A percentile compares a stretch with the other conserved stretches of the same genome.
Conservation (phyloP, 1,284 basidiomycete species). For the Cutaneotrichosporon sp. region DNA sequence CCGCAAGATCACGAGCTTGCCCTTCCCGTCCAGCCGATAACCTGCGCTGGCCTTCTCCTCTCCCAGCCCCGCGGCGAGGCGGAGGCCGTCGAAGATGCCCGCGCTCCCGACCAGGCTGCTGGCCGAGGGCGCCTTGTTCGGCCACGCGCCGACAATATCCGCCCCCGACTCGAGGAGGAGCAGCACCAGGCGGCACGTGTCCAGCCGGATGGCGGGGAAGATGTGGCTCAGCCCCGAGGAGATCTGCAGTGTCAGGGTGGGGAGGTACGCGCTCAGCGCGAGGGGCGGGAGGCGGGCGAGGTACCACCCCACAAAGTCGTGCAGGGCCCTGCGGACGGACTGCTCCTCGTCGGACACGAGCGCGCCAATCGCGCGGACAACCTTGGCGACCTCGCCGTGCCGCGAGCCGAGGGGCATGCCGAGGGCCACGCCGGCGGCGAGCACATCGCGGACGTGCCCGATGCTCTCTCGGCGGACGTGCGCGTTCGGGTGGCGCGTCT, state of each 20-base stretch:
- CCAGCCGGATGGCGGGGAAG: conserved; percentile 88
- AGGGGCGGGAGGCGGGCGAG: conserved; percentile 62
- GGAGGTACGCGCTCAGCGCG: conserved; percentile 68
- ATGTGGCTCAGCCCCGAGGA: conserved; percentile 93
- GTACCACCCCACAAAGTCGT: conserved; percentile 64
- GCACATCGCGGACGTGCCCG: conserved; percentile 75
- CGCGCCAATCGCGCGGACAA: conserved; percentile 69
- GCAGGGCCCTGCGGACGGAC: conserved; percentile 55
- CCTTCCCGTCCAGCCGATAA: conserved; percentile 32
- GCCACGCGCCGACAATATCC: conserved; percentile 70
- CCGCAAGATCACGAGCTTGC: conserved; percentile 44
- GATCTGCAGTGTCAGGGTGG: conserved; percentile 75
- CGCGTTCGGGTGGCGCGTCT: conserved; percentile 81
- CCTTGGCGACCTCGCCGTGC: conserved; percentile 60
- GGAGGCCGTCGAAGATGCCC: conserved; percentile 50
- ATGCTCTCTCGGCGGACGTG: conserved; percentile 77
- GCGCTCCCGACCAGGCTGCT: conserved; percentile 9
- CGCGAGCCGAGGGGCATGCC: conserved; percentile 53
- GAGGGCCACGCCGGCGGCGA: conserved; percentile 66
- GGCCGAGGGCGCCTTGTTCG: conserved; percentile 22
- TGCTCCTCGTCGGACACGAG: conserved; percentile 78
- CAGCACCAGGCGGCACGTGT: conserved; percentile 80
- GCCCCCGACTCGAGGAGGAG: conserved; percentile 75
- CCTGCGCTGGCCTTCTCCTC: conserved; percentile 46
- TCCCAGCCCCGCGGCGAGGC: conserved; percentile 48